These are phyloP conservation scores for Xylaria longipes DNA, from an alignment of 495 filamentous ascomycete species.

Conservation along the genomic window DNA sequence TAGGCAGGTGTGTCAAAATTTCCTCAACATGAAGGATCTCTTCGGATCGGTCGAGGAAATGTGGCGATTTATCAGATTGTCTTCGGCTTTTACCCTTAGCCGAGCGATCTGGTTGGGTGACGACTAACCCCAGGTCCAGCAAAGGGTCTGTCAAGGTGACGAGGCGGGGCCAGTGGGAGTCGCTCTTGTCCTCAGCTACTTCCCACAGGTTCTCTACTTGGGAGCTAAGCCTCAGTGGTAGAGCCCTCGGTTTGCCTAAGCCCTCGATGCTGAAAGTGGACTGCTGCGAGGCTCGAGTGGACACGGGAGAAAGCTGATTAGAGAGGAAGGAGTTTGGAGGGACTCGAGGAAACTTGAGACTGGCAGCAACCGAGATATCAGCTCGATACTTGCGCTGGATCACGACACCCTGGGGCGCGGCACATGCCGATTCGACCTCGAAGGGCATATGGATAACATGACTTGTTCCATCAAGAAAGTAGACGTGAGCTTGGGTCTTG, in stretches of 20 bases:
- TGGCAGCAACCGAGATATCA: slow-evolving; percentile 47
- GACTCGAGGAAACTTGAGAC: slow-evolving; percentile 59
- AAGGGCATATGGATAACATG: slow-evolving; percentile 95
- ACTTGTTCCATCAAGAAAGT: slow-evolving; percentile 85
- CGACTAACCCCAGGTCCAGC: slow-evolving; percentile 82
- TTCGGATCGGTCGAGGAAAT: slow-evolving; percentile 69
- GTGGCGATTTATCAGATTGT: slow-evolving; percentile 29
- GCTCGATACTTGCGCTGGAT: slow-evolving; percentile 73
- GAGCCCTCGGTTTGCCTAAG: slow-evolving; percentile 55
- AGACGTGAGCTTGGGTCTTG: slow-evolving; percentile 91
- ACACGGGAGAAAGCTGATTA: slow-evolving; percentile 60
- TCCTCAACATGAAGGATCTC: slow-evolving; percentile 76
- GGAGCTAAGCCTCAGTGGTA: slow-evolving; percentile 51
- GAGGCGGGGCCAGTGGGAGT: slow-evolving; percentile 73
- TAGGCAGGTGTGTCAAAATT: slow-evolving; percentile 27
- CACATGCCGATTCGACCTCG: slow-evolving; percentile 86
- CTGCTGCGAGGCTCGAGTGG: slow-evolving; percentile 48
- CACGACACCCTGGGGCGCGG: slow-evolving; percentile 79
- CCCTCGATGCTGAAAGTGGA: slow-evolving; percentile 61
- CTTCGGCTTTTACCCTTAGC: slow-evolving; percentile 32
- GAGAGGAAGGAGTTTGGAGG: slow-evolving; percentile 86
- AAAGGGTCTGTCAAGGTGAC: slow-evolving; percentile 89
- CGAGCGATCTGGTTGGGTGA: slow-evolving; percentile 55
- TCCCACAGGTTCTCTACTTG: slow-evolving; percentile 59
- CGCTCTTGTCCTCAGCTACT: slow-evolving; percentile 49